Evolutionary conservation across 306 rosid species (phyloP), one percentile per base, ranked within the genome.

Genomic region (Vigna unguiculata): DNA sequence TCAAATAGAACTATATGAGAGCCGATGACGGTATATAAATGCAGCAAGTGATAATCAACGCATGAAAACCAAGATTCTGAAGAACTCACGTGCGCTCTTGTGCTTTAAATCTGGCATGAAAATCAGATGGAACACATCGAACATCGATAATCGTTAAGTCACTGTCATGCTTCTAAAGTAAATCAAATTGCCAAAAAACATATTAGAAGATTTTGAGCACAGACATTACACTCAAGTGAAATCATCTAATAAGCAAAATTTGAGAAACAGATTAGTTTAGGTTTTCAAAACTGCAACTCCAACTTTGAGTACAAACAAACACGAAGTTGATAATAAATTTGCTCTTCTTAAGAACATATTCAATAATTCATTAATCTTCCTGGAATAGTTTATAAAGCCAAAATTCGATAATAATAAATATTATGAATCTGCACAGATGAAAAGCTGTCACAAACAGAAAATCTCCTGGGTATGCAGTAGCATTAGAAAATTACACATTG

Each of bases 11-110:
- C 20, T 14, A 28, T 57, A 62, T 36, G 69, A 38, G 59, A 75
- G 71, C 58, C 80, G 58, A 12, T 67, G 49, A 40, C 41, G 38
- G 36, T 54, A 64, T 68, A 72, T 43, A 76, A 28, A 6, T 5
- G 28, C 6, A 8, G 61, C 20, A 45, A 62, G 12, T 11, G 12
- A 69, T 74, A 25, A 64, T 32, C 41, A 48, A 64, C 30, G 30
- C 43, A 64, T 25, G 59, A 40, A 74, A 84, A 61, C 40, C 9
- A 2, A 57, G 68, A 86, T 58, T 30, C 77, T 80, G 32, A 78
- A 82, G 58, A 79, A 90, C 96, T 84, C 86, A 95, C 97, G 84
- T 95, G 80, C 99, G 97, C 91, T 95, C 97, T 87, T 81, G 92
- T 70, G 97, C 99, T 79, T 83, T 89, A 81, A 41, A 85, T 88